phyloP scores from a whole-genome alignment of 2,329 filamentous ascomycete genomes.

The Aureobasidium sp. region DNA sequence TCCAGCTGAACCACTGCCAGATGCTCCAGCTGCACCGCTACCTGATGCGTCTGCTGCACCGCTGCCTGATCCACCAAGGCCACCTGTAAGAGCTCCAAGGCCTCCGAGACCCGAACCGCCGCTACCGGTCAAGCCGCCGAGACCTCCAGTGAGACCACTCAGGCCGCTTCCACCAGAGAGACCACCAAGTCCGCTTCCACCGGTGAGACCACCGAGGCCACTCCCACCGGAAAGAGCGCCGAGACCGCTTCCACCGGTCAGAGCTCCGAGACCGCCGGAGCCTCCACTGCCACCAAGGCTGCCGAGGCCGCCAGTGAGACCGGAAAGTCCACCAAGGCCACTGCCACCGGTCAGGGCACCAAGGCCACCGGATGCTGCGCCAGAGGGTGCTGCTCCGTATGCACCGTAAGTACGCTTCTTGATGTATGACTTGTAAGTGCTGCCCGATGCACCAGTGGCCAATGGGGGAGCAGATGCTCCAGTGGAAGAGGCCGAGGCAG shows the following conservation, averaged over 20 bases:
- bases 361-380: neutral
- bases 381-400: too few species aligned
- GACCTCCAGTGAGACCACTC: too few species aligned
- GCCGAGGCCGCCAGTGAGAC: neutral
- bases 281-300: neutral
- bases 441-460: neutral
- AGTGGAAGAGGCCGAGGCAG: neutral
- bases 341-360: neutral
- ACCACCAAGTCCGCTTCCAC: neutral
- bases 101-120: neutral
- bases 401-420: neutral
- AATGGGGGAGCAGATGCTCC: neutral
- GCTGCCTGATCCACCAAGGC: neutral
- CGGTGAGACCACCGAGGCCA: neutral
- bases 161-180: neutral
- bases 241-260: neutral
- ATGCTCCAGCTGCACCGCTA: too few species aligned
- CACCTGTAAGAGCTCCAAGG: neutral
- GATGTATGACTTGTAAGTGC: conserved; percentile 6
- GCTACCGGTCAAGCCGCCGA: too few species aligned
- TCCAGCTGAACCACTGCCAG: too few species aligned
- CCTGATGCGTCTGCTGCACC: neutral
- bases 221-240: neutral
- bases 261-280: neutral
- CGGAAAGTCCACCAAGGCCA: neutral